Evolutionary conservation across 768 basidiomycete genomes (phyloP), one percentile per base, ranked within the genome.

Genomic region (Leucogyrophana mollusca): DNA sequence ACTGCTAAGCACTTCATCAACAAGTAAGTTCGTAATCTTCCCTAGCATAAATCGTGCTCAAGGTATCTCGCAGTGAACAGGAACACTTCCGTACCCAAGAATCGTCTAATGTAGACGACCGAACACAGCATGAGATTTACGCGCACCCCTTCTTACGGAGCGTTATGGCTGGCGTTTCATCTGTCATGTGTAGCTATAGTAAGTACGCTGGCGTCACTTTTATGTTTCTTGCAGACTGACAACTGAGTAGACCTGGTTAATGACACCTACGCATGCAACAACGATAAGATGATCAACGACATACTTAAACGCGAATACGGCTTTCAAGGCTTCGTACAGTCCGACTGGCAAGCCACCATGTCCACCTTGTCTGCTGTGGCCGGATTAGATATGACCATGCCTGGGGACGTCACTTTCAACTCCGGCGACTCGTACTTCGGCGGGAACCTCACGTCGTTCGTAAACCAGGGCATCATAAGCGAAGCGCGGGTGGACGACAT

Each of bases 161-260:
- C 53, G 76, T 89, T 23, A 81, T 84, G 76, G 88, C 87, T 3
- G 88, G 87, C 21, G 82, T 85, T 9, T 71, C 82, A 1, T 78
- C 77, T 42, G 68, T 88, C 48, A 90, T 90, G 87, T 90, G 86
- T 71, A 81, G 80, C 38, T 87, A 87, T 65, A 86, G 80, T 82
- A 43, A 30, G 80, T 67, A 14, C 14, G 25, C 6, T 13, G 24
- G 10, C 32, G 4, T n/a, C n/a, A n/a, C n/a, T 20, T 40, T 34
- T 4, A 41, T 48, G n/a, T 14, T 34, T 17, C 34, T 35, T 23
- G 17, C 24, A 25, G 47, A 7, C 40, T 56, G 13, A 43, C 35
- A 41, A 50, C 30, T 22, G 36, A 22, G 11, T 48, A 87, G 83
- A 88, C 58, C 60, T 80, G 36, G 61, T 87, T 50, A 87, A 88